phyloP scores from a whole-genome alignment of 495 filamentous ascomycete species.

The Trichoderma parareesei region DNA sequence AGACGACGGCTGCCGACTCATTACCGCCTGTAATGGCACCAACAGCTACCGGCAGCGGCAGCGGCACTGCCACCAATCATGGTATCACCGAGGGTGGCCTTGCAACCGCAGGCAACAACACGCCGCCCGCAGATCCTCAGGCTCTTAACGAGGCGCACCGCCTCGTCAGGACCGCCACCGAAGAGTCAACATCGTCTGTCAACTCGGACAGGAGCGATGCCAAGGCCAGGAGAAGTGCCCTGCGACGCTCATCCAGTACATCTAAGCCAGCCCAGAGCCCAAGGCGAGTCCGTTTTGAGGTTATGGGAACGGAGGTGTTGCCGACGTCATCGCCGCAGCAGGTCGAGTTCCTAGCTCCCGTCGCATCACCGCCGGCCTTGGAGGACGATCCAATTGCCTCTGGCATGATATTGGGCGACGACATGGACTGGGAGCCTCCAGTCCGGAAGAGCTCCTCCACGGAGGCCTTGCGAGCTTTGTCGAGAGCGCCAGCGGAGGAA shows the following conservation, averaged over 20 bases:
- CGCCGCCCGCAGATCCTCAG: neutral
- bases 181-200: slow-evolving; percentile 32
- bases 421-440: slow-evolving; percentile 14
- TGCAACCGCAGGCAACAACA: slow-evolving; percentile 5
- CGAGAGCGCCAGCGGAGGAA: slow-evolving; percentile 21
- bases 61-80: slow-evolving; percentile 7
- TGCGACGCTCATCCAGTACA: slow-evolving; percentile 38
- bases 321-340: slow-evolving; percentile 38
- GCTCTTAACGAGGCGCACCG: neutral
- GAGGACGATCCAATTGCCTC: slow-evolving; percentile 22
- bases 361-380: slow-evolving; percentile 17
- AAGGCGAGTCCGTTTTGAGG: slow-evolving; percentile 45
- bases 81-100: neutral
- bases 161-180: slow-evolving; percentile 18
- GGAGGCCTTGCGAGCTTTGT: slow-evolving; percentile 21
- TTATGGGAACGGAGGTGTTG: slow-evolving; percentile 43
- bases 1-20: neutral
- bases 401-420: slow-evolving; percentile 19
- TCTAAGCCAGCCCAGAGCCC: slow-evolving; percentile 38
- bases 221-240: slow-evolving; percentile 36
- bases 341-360: slow-evolving; percentile 10
- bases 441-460: slow-evolving; percentile 19
- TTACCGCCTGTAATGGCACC: slow-evolving; percentile 1
- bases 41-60: neutral
- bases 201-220: slow-evolving; percentile 35